Evolutionary conservation across 2,329 filamentous ascomycete species (phyloP).

Genomic region (Neurospora sp.): DNA sequence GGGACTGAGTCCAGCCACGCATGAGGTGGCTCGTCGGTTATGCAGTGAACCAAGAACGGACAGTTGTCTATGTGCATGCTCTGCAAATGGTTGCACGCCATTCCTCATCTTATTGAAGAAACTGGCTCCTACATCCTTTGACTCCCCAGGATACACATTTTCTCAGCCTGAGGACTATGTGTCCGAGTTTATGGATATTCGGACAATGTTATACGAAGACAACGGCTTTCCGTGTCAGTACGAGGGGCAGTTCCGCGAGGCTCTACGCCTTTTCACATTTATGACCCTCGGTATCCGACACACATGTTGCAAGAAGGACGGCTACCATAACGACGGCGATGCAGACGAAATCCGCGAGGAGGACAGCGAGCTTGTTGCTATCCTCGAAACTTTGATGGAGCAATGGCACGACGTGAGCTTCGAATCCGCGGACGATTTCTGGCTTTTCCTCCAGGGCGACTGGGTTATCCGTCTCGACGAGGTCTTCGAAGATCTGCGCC

Average conservation of each 20-base stretch:
- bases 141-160: rapidly evolving
- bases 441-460: not conserved
- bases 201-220: not conserved
- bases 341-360: not conserved
- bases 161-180: not conserved
- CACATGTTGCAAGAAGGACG: not conserved
- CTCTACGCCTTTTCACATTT: not conserved
- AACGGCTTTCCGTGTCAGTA: not conserved
- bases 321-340: not conserved
- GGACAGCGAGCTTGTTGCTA: not conserved
- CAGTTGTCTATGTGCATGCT: not conserved
- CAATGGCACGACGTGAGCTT: not conserved
- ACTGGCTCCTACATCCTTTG: rapidly evolving
- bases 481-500: not conserved
- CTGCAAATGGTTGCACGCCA: not conserved
- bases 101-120: not conserved
- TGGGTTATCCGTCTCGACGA: not conserved
- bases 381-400: not conserved
- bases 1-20: not conserved
- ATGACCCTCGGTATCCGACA: not conserved
- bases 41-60: not conserved
- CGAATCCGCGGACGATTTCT: not conserved
- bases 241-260: not conserved
- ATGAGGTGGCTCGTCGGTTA: not conserved
- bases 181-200: rapidly evolving